These are phyloP conservation scores for Rostrohypoxylon terebratum DNA, from an alignment of 495 filamentous ascomycete species.

Conservation along the genomic window DNA sequence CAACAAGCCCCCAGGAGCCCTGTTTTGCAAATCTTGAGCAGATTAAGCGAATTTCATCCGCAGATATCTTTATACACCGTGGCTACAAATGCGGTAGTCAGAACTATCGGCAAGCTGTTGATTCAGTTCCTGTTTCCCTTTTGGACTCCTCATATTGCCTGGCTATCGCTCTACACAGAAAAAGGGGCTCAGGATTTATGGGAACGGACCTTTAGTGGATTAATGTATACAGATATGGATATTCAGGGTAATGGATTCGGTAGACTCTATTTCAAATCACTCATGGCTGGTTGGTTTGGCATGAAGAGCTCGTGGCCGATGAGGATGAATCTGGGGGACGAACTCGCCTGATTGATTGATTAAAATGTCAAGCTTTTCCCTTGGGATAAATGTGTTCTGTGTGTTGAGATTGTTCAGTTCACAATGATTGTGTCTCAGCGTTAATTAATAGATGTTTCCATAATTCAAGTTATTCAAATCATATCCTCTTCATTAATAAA, in stretches of 20 bases:
- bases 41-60: no score
- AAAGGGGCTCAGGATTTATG: not conserved
- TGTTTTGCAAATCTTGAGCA: no score
- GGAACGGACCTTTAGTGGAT: no score
- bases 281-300: slow-evolving; percentile 39
- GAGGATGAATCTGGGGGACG: slow-evolving; percentile 18
- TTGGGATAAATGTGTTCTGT: no score
- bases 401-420: no score
- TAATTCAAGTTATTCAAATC: not conserved
- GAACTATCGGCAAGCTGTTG: slow-evolving; percentile 13
- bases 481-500: not conserved
- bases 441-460: not conserved
- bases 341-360: slow-evolving; percentile 6
- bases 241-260: no score
- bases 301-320: slow-evolving; percentile 46
- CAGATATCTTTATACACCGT: no score
- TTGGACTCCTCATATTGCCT: slow-evolving; percentile 37
- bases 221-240: slow-evolving; percentile 31
- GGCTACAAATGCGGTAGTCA: slow-evolving; percentile 31
- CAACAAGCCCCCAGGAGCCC: no score
- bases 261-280: no score
- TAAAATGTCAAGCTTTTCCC: no score
- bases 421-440: no score
- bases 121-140: slow-evolving; percentile 11
- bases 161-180: slow-evolving; percentile 38